Conservation (phyloP, 2,329 filamentous ascomycete species). For the Onygena corvina region DNA sequence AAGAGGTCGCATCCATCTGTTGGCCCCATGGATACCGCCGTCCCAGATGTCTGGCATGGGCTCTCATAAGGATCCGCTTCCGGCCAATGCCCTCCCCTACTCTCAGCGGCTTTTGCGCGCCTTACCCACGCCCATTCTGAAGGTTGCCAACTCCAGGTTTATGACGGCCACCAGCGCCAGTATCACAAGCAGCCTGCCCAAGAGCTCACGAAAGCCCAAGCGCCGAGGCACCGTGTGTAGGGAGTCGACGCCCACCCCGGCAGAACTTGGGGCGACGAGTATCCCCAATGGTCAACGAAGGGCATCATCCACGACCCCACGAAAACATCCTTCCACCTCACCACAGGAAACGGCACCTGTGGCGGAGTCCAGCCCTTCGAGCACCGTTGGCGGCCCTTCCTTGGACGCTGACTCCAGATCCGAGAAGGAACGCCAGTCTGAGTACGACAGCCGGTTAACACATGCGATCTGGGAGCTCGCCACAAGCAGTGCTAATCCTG, state of each 20-base stretch:
- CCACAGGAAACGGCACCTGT: conserved; percentile 10
- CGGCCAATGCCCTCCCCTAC: conserved; percentile 71
- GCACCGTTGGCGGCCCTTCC: conserved; percentile 10
- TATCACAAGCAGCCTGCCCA: conserved; percentile 65
- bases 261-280: conserved; percentile 6
- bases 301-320: conserved; percentile 14
- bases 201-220: conserved; percentile 43
- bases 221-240: conserved; percentile 16
- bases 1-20: conserved; percentile 79
- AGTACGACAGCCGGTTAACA: conserved; percentile 74
- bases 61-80: conserved; percentile 59
- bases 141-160: conserved; percentile 89
- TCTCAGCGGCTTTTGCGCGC: conserved; percentile 84
- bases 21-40: conserved; percentile 94
- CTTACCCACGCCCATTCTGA: conserved; percentile 78
- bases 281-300: conserved; percentile 18
- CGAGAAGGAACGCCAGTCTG: conserved; percentile 33
- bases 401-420: conserved; percentile 34
- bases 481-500: conserved; percentile 82
- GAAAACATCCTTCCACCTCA: conserved; percentile 16
- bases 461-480: conserved; percentile 91
- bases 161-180: conserved; percentile 84
- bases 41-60: conserved; percentile 78
- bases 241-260: conserved; percentile 22
- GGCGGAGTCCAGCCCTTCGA: conserved; percentile 9